Evolutionary conservation across 2,329 filamentous ascomycete species (phyloP), one percentile per base, ranked within the genome.

Genomic region (Venturia asperata): DNA sequence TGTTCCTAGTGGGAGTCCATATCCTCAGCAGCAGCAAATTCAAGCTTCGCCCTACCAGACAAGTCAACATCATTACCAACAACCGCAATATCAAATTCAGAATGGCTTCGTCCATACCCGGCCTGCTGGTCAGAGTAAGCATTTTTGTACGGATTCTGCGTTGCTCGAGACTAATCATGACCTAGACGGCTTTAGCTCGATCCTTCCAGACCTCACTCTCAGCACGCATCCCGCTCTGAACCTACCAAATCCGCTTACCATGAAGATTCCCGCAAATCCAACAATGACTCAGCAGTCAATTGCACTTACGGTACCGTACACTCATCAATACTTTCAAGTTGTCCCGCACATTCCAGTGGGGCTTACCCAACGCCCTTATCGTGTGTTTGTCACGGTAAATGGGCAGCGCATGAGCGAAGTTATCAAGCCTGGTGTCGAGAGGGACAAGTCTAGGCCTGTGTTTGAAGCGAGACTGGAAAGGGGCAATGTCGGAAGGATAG

Each of bases 401-500:
- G 84, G 82, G 49, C 82, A 85, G 47, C 77, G 80, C 62, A 81
- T 88, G 9, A 80, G 88, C n/a, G 82, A 83, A 67, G 72, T 27
- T 5, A 45, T 63, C n/a, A 61, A 52, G 56, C 67, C 19, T 68
- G 72, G 71, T 27, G 77, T 82, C 56, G 77, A 79, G 63, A 68
- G 69, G 21, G 79, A 82, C 69, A 80, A 76, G 60, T 80, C 81
- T 66, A 85, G 85, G 68, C 86, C 87, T n/a, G 78, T 89, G 0
- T 96, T 91, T 70, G 92, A 96, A 70, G 83, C 87, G 9, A 84
- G 84, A 63, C 78, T 96, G 37, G 82, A 84, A 34, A 82, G 84
- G 1, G 91, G 91, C 7, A 78, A 87, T 64, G 82, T 91, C 62
- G 96, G 94, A 70, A 83, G 87, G 58, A 83, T 96, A 62, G 88